Evolutionary conservation across 495 filamentous ascomycete genomes (phyloP), one percentile per base, ranked within the genome.

Genomic region (Neurospora sp.): DNA sequence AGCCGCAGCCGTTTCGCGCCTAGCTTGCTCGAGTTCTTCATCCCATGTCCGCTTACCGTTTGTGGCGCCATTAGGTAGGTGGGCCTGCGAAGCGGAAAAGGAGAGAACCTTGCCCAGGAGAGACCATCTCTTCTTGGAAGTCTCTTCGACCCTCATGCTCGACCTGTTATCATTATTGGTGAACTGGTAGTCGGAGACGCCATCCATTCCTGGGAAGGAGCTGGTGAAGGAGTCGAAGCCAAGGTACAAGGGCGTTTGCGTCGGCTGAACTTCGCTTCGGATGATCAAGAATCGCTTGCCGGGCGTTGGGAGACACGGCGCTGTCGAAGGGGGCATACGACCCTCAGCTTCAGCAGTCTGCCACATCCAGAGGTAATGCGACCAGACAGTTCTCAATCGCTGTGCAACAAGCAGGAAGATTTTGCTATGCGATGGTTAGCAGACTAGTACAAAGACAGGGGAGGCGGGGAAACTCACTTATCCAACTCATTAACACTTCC

Each of bases 211-310:
- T 0, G 74, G 70, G 44, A 77, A 70, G 1, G 71, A 38, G 70
- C 69, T 77, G 4, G 78, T 74, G 59, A 82, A 80, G 17, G 81
- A 77, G 72, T 85, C 83, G 69, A 87, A 86, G 7, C 77, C 79
- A 8, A 81, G 71, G 31, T 79, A 74, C 3, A 86, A 77, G 27
- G 81, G 78, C 17, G 86, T 86, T 40, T 90, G 87, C 10, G 81
- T 75, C 39, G 87, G 78, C 70, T 89, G 88, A 69, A 90, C 83
- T 78, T 99, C 96, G 75, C 92, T 96, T 71, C 94, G 89, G 70
- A 98, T 93, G 76, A 99, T 98, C 70, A 97, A 87, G 70, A 99
- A 91, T 70, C 94, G 87, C 69, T 96, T 92, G 48, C 92, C 91
- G n/a, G 96, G 96, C 3, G 94, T 94, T 4, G 96, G 96, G 74